Conservation (phyloP, 805 yeast species). For the Candida glaebosa region DNA sequence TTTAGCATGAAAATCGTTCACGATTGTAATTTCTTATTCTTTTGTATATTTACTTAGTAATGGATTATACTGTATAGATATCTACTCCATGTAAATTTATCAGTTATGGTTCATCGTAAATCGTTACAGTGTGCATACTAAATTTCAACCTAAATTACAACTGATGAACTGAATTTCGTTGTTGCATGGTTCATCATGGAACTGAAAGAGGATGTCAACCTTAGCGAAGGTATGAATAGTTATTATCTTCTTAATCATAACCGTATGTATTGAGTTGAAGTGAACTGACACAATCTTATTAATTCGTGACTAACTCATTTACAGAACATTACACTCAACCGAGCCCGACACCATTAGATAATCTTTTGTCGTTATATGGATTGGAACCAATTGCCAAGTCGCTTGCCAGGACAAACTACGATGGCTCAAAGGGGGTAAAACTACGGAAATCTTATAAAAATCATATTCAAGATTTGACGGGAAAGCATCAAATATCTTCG, state of each 20-base stretch:
- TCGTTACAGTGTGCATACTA: background rate
- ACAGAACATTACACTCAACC: constrained; percentile 25
- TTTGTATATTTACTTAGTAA: background rate
- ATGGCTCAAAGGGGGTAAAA: constrained; percentile 89
- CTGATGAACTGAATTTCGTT: no score
- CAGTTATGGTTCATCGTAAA: no score
- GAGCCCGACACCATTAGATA: constrained; percentile 68
- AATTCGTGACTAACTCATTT: background rate
- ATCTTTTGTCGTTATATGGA: constrained; percentile 67
- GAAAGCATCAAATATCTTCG: constrained; percentile 65
- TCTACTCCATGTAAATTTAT: no score
- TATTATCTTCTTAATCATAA: constrained; percentile 27
- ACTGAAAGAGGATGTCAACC: background rate
- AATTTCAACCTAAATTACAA: no score
- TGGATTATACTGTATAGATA: background rate
- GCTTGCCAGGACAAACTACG: constrained; percentile 82
- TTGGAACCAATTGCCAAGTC: constrained; percentile 67
- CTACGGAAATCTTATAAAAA: constrained; percentile 92
- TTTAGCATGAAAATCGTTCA: background rate
- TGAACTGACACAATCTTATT: background rate
- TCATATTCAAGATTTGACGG: constrained; percentile 84
- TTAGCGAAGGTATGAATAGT: constrained; percentile 12
- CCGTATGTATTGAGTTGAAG: constrained; percentile 1
- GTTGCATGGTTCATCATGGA: constrained; percentile 1
- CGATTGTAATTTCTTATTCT: background rate